These are phyloP conservation scores for Mycena citricolor DNA, from an alignment of 1,284 basidiomycete genomes.

Conservation along the genomic window DNA sequence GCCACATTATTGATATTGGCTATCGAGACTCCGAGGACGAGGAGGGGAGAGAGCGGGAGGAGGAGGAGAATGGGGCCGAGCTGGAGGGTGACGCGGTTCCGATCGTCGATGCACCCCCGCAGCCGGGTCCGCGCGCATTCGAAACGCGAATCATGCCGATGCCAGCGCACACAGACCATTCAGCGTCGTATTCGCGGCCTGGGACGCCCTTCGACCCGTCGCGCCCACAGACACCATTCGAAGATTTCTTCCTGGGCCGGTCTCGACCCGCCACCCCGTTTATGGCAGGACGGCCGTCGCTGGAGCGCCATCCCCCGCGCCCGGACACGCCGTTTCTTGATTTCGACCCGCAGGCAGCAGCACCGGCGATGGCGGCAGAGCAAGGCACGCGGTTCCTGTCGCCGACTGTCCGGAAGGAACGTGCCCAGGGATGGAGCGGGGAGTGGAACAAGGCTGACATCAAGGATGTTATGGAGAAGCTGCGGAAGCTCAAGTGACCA, in stretches of 20 bases:
- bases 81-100: slow-evolving; percentile 13
- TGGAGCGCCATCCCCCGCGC: neutral
- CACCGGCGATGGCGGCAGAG: neutral
- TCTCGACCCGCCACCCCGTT: slow-evolving; percentile 7
- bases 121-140: neutral
- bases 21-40: neutral
- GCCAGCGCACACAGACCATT: slow-evolving; percentile 8
- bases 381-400: slow-evolving; percentile 1
- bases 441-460: slow-evolving; percentile 24
- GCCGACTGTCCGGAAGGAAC: slow-evolving; percentile 13
- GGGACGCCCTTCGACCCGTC: slow-evolving; percentile 5
- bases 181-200: slow-evolving; percentile 1
- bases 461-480: slow-evolving; percentile 19
- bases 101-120: slow-evolving; percentile 3
- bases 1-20: slow-evolving; percentile 17
- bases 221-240: slow-evolving; percentile 8
- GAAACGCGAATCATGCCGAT: slow-evolving; percentile 12
- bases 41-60: slow-evolving; percentile 5
- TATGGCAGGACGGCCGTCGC: too few relatives aligned
- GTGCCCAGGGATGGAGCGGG: slow-evolving; percentile 24
- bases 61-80: neutral
- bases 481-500: slow-evolving; percentile 20
- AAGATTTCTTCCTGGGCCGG: too few relatives aligned
- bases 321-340: slow-evolving; percentile 1
- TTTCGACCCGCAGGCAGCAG: neutral